Base-by-base conservation (phyloP, 176 grass and related monocot species). In the Saccharum officinarum region DNA sequence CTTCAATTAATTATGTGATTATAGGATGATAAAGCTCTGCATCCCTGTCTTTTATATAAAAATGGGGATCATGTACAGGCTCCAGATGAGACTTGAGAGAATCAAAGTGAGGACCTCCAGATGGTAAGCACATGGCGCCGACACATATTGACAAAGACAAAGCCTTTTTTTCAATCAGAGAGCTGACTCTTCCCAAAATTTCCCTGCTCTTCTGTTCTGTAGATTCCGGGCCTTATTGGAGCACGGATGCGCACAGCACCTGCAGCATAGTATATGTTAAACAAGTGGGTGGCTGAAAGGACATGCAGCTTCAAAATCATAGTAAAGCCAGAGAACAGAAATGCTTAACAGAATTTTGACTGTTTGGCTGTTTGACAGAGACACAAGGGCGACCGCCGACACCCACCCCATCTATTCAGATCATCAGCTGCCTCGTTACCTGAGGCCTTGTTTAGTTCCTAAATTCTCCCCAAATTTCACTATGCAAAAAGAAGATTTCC, bases 71-170 rank as follows among this genome's bases (percentile, higher is more conserved):
- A 71, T 18, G 50, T 69, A 46, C 81, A 40, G 62, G 57, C 20
- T 67, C 68, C 76, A 72, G 39, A 67, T 67, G 22, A 59, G 52
- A 23, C 55, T 60, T 60, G 3, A 23, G 68, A 64, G 20, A 73
- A 79, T 80, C 41, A 50, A 76, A 84, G 17, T 44, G 33, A 12
- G n/a, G 73, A 18, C 52, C 41, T 78, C 9, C 40, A 42, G 23
- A 80, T 75, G 47, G 13, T 77, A 69, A 12, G 74, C 75, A 83
- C 67, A 81, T 75, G 85, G 77, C 77, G 0, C 40, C 74, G 22
- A 64, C 23, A 65, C 74, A 71, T 34, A n/a, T 38, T 82, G 18
- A 55, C 31, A 14, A 59, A 18, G 5, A 36, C 34, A 36, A 36
- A 36, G 1, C 22, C 7, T 62, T 15, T 14, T 28, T 64, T 64